Conservation (phyloP, 2,329 filamentous ascomycete genomes). For the Colletotrichum melonis region DNA sequence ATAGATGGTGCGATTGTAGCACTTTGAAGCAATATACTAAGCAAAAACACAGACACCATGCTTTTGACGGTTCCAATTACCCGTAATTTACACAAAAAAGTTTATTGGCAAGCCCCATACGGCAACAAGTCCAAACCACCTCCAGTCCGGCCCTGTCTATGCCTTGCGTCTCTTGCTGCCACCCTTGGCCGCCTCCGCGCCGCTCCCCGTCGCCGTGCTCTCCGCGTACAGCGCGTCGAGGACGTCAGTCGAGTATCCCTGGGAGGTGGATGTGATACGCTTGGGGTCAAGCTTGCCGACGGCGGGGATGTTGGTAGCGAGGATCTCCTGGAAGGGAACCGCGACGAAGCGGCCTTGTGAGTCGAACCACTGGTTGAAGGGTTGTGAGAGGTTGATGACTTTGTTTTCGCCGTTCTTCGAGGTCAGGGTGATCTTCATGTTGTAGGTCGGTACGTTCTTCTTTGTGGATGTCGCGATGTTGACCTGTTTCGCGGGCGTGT, state of each 20-base stretch:
- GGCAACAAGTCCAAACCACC: not conserved
- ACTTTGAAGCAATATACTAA: not conserved
- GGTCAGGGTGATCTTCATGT: constrained; percentile 73
- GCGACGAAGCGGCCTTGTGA: constrained; percentile 76
- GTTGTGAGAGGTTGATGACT: constrained; percentile 66
- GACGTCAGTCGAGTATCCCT: constrained; percentile 55
- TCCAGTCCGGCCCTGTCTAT: constrained; percentile 35
- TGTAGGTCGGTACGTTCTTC: constrained; percentile 86
- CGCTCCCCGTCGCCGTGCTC: constrained; percentile 42
- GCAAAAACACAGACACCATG: not conserved
- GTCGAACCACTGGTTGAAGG: constrained; percentile 85
- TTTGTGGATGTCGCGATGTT: constrained; percentile 77
- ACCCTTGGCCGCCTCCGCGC: constrained; percentile 52
- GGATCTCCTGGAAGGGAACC: constrained; percentile 81
- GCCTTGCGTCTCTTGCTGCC: constrained; percentile 60
- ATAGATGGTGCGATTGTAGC: not conserved
- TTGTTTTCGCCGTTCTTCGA: constrained; percentile 51
- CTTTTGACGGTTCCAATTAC: not conserved
- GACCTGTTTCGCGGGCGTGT: constrained; percentile 62
- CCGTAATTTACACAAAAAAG: not conserved
- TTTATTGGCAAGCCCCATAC: not conserved
- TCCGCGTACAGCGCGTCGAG: constrained; percentile 58
- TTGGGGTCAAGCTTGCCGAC: constrained; percentile 76
- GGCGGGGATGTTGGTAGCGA: constrained; percentile 74
- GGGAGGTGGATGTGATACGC: constrained; percentile 54